Base-by-base conservation (phyloP, 2,329 filamentous ascomycete genomes). In the Zymoseptoria pseudotritici region DNA sequence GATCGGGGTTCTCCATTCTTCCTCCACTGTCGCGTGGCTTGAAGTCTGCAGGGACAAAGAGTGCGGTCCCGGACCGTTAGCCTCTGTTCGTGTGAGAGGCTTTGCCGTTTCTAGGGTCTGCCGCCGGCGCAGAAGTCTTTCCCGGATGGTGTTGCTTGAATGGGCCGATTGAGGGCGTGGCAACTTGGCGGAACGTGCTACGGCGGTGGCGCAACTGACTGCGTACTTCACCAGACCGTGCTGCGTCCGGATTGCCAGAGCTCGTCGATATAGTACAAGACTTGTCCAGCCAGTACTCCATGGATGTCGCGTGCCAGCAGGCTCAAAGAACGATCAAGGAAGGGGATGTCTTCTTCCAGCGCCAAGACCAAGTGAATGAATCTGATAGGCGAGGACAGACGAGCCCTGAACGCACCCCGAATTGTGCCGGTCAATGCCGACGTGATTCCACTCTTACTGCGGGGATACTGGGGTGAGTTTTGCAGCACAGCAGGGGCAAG, bases 291-390 rank as follows among this genome's bases (percentile, higher is more conserved):
- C 26, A 29, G 26, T 29, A 7, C 26, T 29, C 26, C 26, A 29
- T 29, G 26, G 26, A 29, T 29, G 26, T 3, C 26, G 26, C 26
- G 26, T 29, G 26, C 26, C 20, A 84, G 24, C 20, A 50, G 20
- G 46, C 1, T 50, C 7, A 50, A 21, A 50, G 17, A 21, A n/a
- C 46, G 46, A 50, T n/a, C 46, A 9, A 17, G 46, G 46, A 50
- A 50, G 20, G 46, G 36, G 10, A 17, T 7, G 17, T n/a, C 13
- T 17, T 17, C 36, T n/a, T 17, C 36, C 36, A 46, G 36, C 36
- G 36, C 36, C 36, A 46, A 46, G 36, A n/a, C 11, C 36, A n/a
- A 46, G 36, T 46, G 26, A 29, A 29, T 46, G 36, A n/a, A 17
- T n/a, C 17, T 46, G 36, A 17, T n/a, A 46, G 36, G 36, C 36